A percentile compares a stretch with the other conserved stretches of the same genome.
These are phyloP conservation scores for Fusarium sp. DNA, from an alignment of 2,329 filamentous ascomycete species.

Conservation along the genomic window DNA sequence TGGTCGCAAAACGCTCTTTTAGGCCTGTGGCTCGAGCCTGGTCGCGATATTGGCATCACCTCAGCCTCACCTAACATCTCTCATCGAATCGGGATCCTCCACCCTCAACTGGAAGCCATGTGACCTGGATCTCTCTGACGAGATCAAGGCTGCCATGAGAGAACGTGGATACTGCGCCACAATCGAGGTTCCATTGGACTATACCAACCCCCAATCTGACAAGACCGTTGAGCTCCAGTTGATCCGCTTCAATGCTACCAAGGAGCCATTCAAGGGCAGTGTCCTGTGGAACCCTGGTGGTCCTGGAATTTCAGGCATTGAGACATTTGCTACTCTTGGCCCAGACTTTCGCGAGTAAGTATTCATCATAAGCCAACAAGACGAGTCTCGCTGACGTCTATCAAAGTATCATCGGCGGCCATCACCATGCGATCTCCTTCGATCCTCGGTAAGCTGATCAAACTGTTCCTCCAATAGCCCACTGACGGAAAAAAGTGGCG, in stretches of 20 bases:
- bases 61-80: neutral
- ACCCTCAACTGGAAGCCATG: neutral
- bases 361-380: fast-evolving
- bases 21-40: neutral
- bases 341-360: constrained; percentile 23
- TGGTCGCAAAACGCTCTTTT: neutral
- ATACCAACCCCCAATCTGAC: constrained; percentile 43
- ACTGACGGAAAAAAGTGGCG: constrained; percentile 14
- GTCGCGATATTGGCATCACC: neutral
- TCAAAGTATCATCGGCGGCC: constrained; percentile 23
- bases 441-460: constrained; percentile 32
- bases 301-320: constrained; percentile 40
- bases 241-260: constrained; percentile 45
- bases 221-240: constrained; percentile 48
- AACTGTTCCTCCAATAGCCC: fast-evolving
- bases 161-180: constrained; percentile 45
- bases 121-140: neutral
- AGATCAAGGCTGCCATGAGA: neutral
- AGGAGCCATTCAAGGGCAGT: constrained; percentile 47
- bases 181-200: constrained; percentile 53
- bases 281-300: constrained; percentile 55
- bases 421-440: constrained; percentile 32
- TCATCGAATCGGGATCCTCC: neutral
- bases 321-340: constrained; percentile 21
- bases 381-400: neutral